A percentile compares a stretch with the other conserved stretches of the same genome.
Evolutionary conservation across 495 filamentous ascomycete genomes (phyloP).

Genomic region (Lasiosphaeria miniovina): DNA sequence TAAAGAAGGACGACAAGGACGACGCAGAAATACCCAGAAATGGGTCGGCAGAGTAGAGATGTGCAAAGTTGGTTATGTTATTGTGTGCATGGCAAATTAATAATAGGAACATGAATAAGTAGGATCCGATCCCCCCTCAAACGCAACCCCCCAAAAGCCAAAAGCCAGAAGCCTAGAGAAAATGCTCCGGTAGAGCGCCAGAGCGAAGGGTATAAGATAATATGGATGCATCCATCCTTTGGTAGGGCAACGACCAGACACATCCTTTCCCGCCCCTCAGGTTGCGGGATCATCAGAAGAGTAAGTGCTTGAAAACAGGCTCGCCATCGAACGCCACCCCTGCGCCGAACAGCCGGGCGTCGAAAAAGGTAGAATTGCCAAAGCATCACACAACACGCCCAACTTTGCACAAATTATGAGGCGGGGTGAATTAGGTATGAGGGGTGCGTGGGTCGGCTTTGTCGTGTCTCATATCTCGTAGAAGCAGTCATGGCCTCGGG

Average conservation of each 20-base stretch:
- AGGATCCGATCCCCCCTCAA: conserved; percentile 12
- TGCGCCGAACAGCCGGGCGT: conserved; percentile 8
- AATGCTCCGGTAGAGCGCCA: conserved; percentile 25
- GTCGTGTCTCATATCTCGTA: conserved; percentile 39
- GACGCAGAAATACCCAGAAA: neutral
- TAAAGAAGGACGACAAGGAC: neutral
- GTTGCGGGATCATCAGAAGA: conserved; percentile 15
- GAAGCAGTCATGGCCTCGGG: conserved; percentile 20
- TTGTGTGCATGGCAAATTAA: conserved; percentile 24
- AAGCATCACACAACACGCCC: conserved; percentile 24
- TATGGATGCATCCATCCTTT: conserved; percentile 19
- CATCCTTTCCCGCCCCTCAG: conserved; percentile 15
- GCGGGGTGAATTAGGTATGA: conserved; percentile 14
- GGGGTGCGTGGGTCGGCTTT: conserved; percentile 16
- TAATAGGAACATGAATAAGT: conserved; percentile 26
- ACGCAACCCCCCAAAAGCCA: conserved; percentile 14
- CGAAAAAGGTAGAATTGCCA: conserved; percentile 11
- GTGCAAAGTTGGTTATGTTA: conserved; percentile 30
- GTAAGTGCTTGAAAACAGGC: conserved; percentile 10
- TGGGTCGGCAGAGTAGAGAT: conserved; percentile 1
- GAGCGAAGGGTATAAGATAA: conserved; percentile 19
- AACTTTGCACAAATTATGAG: conserved; percentile 29
- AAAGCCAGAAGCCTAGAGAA: conserved; percentile 20
- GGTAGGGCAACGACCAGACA: conserved; percentile 18
- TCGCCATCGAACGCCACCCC: conserved; percentile 15